Conservation (phyloP, 2,329 filamentous ascomycete species). For the Colletotrichum liaoningense region DNA sequence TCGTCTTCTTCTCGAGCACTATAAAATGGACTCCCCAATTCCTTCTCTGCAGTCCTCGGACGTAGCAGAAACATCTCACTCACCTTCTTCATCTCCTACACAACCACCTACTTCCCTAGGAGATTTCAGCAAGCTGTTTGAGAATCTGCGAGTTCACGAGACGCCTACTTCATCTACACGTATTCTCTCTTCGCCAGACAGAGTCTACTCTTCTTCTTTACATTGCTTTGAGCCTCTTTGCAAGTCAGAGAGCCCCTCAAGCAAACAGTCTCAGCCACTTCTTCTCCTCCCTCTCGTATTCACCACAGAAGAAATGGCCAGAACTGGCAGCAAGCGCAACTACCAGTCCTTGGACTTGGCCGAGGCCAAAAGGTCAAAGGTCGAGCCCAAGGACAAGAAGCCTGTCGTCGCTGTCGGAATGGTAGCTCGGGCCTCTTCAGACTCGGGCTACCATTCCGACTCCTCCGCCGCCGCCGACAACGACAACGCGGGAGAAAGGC, state of each 20-base stretch:
- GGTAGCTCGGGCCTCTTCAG: not conserved
- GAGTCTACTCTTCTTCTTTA: not conserved
- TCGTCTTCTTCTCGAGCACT: no score
- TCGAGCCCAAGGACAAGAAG: not conserved
- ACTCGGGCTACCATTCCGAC: not conserved
- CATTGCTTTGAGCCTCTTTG: not conserved
- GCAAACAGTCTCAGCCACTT: not conserved
- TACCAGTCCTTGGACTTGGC: not conserved
- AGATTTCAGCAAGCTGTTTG: not conserved
- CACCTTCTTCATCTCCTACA: not conserved
- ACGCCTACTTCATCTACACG: not conserved
- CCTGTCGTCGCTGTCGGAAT: no score
- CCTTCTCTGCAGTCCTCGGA: not conserved
- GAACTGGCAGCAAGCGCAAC: not conserved
- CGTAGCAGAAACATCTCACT: not conserved
- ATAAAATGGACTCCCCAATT: not conserved
- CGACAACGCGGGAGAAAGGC: constrained; percentile 11
- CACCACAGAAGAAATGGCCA: not conserved
- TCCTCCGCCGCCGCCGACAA: not conserved
- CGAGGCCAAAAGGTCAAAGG: not conserved
- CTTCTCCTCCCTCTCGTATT: not conserved
- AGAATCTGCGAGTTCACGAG: not conserved
- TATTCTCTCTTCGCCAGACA: not conserved
- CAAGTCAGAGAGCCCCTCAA: not conserved
- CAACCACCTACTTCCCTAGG: not conserved